These are phyloP conservation scores for Botrytis pseudocinerea DNA, from an alignment of 2,329 filamentous ascomycete species.

Conservation along the genomic window DNA sequence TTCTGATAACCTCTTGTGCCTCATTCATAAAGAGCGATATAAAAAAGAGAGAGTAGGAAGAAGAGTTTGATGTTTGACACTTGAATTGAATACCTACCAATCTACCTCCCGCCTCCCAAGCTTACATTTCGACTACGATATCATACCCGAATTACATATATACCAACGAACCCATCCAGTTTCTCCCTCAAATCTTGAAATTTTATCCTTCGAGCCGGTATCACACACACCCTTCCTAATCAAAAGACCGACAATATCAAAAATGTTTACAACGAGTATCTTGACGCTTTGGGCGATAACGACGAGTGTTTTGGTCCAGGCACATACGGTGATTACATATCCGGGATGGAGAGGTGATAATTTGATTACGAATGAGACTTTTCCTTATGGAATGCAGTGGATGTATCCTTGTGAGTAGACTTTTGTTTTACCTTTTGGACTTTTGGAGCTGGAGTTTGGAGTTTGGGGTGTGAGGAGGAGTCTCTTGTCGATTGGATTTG, in stretches of 20 bases:
- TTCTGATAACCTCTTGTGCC: neutral
- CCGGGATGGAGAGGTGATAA: constrained; percentile 46
- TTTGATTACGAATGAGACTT: constrained; percentile 42
- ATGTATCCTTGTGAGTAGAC: constrained; percentile 44
- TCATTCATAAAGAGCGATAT: neutral
- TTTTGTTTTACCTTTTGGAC: neutral
- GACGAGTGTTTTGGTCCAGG: constrained; percentile 39
- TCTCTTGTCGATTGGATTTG: neutral
- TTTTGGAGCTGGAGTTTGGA: neutral
- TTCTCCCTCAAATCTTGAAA: neutral
- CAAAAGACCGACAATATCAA: neutral
- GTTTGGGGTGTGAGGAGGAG: neutral
- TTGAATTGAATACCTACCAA: neutral
- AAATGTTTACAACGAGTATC: constrained; percentile 16
- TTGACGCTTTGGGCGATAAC: constrained; percentile 4
- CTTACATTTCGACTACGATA: neutral
- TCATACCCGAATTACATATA: neutral
- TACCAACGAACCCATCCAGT: neutral
- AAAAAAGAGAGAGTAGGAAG: neutral
- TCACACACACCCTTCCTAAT: neutral
- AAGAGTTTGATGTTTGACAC: neutral
- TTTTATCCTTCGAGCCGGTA: neutral
- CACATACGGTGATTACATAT: constrained; percentile 45
- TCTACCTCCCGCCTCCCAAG: neutral
- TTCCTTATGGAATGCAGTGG: constrained; percentile 44